Percentiles rank a stretch among this genome's conserved stretches.
These are phyloP conservation scores for Arxiozyma heterogenica DNA, from an alignment of 1,139 yeast species.

Conservation along the genomic window DNA sequence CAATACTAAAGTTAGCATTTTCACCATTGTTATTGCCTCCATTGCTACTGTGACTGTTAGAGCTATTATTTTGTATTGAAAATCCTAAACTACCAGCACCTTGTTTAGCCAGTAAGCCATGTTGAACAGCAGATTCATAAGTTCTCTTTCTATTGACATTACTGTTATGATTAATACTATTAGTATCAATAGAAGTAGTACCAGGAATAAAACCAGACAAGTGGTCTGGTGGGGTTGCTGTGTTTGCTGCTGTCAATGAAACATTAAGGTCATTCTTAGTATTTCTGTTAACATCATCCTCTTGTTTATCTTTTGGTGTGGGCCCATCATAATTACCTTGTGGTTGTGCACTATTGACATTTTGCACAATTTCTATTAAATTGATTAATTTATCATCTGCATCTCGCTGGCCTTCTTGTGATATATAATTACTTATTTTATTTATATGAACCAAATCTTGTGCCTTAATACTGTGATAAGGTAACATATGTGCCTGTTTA, in stretches of 20 bases:
- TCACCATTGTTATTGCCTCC: neutral
- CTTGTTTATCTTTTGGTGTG: neutral
- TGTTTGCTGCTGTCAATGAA: neutral
- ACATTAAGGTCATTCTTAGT: conserved; percentile 2
- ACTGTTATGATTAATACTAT: neutral
- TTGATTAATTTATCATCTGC: conserved; percentile 2
- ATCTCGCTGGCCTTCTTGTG: neutral
- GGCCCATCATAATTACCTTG: conserved; percentile 5
- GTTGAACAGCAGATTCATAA: conserved; percentile 1
- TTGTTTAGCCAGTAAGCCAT: neutral
- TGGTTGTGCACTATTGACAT: conserved; percentile 7
- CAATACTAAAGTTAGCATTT: neutral
- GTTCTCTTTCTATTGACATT: neutral
- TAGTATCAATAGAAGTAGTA: neutral
- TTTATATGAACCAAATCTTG: conserved; percentile 5
- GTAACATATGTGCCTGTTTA: conserved; percentile 27
- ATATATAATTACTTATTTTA: neutral
- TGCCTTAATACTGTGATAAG: conserved; percentile 12
- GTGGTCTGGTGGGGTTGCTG: conserved; percentile 1
- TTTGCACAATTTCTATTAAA: neutral
- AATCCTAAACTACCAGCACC: neutral
- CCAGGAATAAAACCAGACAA: neutral
- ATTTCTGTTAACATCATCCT: neutral
- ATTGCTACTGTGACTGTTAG: neutral
- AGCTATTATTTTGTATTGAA: neutral